Conservation (phyloP, 345 rosid genomes). For the Salix purpurea region DNA sequence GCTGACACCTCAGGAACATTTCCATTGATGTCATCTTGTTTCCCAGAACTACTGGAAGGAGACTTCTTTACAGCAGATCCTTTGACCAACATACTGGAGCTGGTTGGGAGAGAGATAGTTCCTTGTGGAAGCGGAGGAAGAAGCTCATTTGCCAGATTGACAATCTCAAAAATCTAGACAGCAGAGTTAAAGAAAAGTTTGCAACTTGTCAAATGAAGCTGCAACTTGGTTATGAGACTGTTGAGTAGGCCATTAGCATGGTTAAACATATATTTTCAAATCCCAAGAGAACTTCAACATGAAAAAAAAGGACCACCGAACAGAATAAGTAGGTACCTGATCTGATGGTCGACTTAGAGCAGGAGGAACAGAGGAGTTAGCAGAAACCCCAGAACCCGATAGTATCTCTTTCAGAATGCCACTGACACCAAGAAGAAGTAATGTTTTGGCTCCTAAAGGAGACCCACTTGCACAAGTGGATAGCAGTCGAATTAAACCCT, state of each 20-base stretch:
- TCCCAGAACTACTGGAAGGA: constrained; percentile 58
- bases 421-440: constrained; percentile 92
- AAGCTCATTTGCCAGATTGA: constrained; percentile 96
- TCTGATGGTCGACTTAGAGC: constrained; percentile 93
- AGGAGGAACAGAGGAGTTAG: constrained; percentile 79
- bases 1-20: constrained; percentile 59
- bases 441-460: constrained; percentile 83
- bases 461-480: constrained; percentile 99
- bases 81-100: constrained; percentile 60
- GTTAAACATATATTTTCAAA: not conserved
- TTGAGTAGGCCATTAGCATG: not conserved
- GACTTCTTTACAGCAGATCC: constrained; percentile 69
- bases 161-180: constrained; percentile 94
- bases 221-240: not conserved
- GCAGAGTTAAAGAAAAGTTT: not conserved
- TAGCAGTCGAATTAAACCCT: constrained; percentile 94
- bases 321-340: constrained; percentile 52
- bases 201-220: not conserved
- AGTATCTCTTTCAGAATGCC: constrained; percentile 88
- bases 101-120: constrained; percentile 76
- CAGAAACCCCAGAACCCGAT: constrained; percentile 78
- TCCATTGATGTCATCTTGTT: constrained; percentile 58
- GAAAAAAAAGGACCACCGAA: not conserved
- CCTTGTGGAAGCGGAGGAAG: constrained; percentile 97
- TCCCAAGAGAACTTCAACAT: not conserved